Evolutionary conservation across 2,329 filamentous ascomycete species (phyloP), one percentile per base, ranked within the genome.

Genomic region (Neurospora crassa): DNA sequence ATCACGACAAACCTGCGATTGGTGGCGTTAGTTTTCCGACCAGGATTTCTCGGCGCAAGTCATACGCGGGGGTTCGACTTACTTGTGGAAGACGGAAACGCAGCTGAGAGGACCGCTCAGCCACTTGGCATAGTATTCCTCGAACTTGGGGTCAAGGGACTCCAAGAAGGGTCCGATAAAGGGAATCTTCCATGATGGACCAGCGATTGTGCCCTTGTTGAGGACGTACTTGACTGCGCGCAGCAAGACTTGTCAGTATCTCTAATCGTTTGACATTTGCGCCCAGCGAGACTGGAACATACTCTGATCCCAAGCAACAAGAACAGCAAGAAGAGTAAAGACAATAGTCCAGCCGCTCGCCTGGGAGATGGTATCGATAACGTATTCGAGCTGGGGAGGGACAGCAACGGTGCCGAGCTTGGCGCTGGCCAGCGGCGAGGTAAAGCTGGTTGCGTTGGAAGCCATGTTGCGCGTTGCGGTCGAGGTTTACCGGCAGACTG

Each of bases 51-150:
- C 29, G 29, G 53, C 24, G 14, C 24, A 1, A 63, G 18, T 63
- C 37, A 67, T 42, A 67, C 40, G 24, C 16, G 72, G 29, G 16
- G 53, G 16, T 53, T 20, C 12, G 40, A 78, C 89, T 76, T 88
- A 97, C 93, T 98, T 99, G 89, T 99, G 96, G 85, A 99, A 99
- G 78, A 99, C 94, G 2, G 94, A 97, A 73, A 99, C 96, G 79
- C 96, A 99, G 86, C 94, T 97, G 76, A 99, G 86, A 68, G 92
- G 91, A 67, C 92, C 96, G 79, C 93, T 97, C 77, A 87, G 82
- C 96, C 96, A 99, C 86, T 98, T 97, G 73, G 87, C 90, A 80
- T 94, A 88, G 84, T 99, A 99, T 78, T 94, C 89, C 73, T 91
- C 89, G 80, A 97, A 98, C 78, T 95, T 93, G 71, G 96, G 96